Base-by-base conservation (phyloP, 768 basidiomycete species). In the Podaxis mareebaensis region DNA sequence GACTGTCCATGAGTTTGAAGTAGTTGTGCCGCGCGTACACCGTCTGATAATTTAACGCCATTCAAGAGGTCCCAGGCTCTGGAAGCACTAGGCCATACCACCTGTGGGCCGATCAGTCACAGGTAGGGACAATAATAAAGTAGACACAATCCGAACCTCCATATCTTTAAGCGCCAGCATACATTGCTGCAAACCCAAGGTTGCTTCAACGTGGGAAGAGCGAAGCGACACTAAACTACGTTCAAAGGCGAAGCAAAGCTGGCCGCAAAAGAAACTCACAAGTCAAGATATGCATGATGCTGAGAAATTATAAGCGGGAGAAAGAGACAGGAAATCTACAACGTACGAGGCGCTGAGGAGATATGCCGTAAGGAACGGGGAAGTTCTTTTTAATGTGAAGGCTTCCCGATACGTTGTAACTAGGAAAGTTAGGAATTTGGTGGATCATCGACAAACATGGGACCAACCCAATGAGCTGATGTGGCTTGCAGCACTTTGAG, bases 251-350 rank as follows among this genome's bases (percentile, higher is more conserved):
- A 60, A 64, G 58, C 68, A n/a, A 65, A 65, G 28, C 22, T 57
- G 30, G 20, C 20, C 33, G 60, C 57, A 53, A 5, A 6, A 53
- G 36, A 7, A 57, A 74, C 87, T 65, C 73, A 91, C 91, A 70
- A 17, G 89, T 90, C 67, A 90, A 76, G 48, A 91, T 83, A 69
- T 93, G 90, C 90, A 92, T 91, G 67, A 92, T 89, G 30, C 91
- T 92, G 70, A 22, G 61, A 51, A n/a, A 64, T 61, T 11, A 52
- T 64, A 57, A 67, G 58, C 66, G 69, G 64, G 48, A 39, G 53
- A 60, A 53, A 56, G 42, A 24, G 53, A 63, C 53, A 17, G 15
- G 4, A 64, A 42, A 39, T 48, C 30, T 59, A 38, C 20, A 8
- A 76, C 89, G 67, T 73, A 92, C 91, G 89, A 87, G 61, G 91